Base-by-base conservation (phyloP, 768 basidiomycete species). In the Rhodocollybia butyracea region DNA sequence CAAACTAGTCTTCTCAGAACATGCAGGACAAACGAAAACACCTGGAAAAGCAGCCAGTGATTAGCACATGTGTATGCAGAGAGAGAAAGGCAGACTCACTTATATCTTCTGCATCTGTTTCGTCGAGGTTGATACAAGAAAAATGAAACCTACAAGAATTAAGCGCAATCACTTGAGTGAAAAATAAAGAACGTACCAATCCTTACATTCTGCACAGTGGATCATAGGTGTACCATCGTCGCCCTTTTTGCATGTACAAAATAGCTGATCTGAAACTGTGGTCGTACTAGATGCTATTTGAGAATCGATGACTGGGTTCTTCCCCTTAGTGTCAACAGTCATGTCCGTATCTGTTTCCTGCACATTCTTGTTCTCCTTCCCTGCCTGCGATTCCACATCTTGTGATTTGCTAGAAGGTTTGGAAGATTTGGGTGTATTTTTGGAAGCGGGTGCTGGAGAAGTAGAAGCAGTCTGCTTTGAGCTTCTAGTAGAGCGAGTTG, bases 181-280 rank as follows among this genome's bases (percentile, higher is more conserved):
- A 50, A 52, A 43, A 51, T 19, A 19, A 43, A 34, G 30, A n/a
- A 69, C 82, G 61, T 60, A 87, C 91, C 91, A 92, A 59, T 85
- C 84, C 24, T 72, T 76, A 67, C 91, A 94, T 50, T 79, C 73
- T 24, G 81, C 77, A 64, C 91, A 94, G 32, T 72, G 73, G 46
- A 93, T 85, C 90, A 92, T 91, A 12, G 90, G 89, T 5, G 86
- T 78, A 30, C 88, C 90, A 71, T 91, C 86, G 66, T 92, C 86
- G 36, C 78, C 80, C 46, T 79, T 78, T 22, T 77, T 75, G 68
- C 91, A 94, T 0, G 78, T 69, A 71, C 91, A 93, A 61, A 80
- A 75, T 6, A 71, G 63, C 13, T 67, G 57, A 46, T 68, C 69
- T 31, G 63, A 51, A 22, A 45, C 36, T 54, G 61, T 36, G 26